These are phyloP conservation scores for Psidium friedrichsthalianum DNA, from an alignment of 345 rosid genomes.

Conservation along the genomic window DNA sequence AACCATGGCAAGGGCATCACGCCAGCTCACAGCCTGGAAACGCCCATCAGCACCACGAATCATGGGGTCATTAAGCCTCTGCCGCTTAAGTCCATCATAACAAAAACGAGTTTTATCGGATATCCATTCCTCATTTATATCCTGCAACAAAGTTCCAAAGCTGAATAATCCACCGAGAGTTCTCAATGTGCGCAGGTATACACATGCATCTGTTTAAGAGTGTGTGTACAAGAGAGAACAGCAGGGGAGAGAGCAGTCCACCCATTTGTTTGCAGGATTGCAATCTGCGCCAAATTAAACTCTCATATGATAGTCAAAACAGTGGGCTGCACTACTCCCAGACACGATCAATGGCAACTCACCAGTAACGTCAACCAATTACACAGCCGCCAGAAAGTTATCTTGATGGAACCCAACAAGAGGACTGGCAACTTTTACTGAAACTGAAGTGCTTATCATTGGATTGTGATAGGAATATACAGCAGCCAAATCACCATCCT, in stretches of 20 bases:
- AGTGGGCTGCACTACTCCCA: background rate
- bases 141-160: conserved; percentile 38
- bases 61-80: conserved; percentile 98
- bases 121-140: conserved; percentile 99
- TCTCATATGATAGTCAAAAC: background rate
- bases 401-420: background rate
- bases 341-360: background rate
- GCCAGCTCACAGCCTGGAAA: conserved; percentile 87
- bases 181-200: background rate
- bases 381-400: background rate
- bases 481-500: background rate
- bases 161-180: background rate
- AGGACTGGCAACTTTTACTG: background rate
- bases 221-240: background rate
- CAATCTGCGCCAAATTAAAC: background rate
- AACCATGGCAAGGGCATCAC: conserved; percentile 85
- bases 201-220: background rate
- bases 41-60: conserved; percentile 88
- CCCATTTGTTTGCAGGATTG: background rate
- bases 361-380: background rate
- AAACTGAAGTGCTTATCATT: background rate
- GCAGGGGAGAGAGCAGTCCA: background rate
- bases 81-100: conserved; percentile 97
- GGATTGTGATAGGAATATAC: background rate
- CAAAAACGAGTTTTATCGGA: conserved; percentile 95